These are phyloP conservation scores for Gastrodia elata DNA, from an alignment of 106 monocot species.

Conservation along the genomic window DNA sequence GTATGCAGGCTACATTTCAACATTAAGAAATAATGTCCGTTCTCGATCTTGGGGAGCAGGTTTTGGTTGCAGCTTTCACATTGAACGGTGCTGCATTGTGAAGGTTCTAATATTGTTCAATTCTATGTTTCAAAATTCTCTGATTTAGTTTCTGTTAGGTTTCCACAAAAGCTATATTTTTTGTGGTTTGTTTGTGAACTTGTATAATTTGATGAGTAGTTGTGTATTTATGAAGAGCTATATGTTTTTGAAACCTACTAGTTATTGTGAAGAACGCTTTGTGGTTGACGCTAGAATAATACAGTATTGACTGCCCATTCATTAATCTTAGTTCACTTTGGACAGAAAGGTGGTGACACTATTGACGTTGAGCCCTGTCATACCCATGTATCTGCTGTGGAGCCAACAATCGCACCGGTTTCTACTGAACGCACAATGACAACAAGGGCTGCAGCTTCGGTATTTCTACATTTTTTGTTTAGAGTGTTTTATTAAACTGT, in stretches of 20 bases:
- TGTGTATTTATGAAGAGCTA: neutral
- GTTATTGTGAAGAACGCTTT: neutral
- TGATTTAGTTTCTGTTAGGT: neutral
- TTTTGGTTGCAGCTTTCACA: conserved; percentile 68
- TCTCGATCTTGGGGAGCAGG: conserved; percentile 92
- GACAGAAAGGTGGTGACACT: conserved; percentile 80
- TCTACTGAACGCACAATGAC: conserved; percentile 82
- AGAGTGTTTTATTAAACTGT: neutral
- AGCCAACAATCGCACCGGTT: conserved; percentile 86
- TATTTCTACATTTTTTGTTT: conserved; percentile 17
- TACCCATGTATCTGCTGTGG: conserved; percentile 60
- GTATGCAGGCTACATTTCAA: conserved; percentile 66
- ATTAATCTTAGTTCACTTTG: neutral
- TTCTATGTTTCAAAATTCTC: neutral
- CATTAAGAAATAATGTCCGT: conserved; percentile 80
- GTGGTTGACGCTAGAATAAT: neutral
- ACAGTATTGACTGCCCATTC: neutral
- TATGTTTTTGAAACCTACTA: neutral
- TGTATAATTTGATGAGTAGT: neutral
- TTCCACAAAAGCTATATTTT: neutral
- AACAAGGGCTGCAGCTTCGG: conserved; percentile 81
- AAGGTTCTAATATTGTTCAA: conserved; percentile 39
- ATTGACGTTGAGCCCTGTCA: conserved; percentile 79
- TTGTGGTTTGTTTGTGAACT: neutral
- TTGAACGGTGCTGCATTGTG: conserved; percentile 75